Evolutionary conservation across 2,329 filamentous ascomycete species (phyloP), one percentile per base, ranked within the genome.

Genomic region (Davidsoniella virescens): DNA sequence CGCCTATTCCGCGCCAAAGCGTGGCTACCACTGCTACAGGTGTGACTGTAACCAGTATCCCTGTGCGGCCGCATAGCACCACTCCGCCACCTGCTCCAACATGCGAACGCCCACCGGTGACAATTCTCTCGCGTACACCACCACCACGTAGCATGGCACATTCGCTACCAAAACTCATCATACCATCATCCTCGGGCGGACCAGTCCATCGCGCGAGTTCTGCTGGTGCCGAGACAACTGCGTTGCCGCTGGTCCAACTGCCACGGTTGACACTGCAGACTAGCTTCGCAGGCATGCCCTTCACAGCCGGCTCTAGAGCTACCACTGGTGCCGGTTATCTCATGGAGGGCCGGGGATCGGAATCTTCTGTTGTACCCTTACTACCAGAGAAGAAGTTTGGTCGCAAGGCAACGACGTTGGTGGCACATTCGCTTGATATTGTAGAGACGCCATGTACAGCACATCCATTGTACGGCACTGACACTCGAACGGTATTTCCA

Each of bases 81-180:
- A 44, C 26, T 10, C 51, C 51, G 3, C 50, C 50, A 10, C 48
- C 44, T 7, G 51, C 51, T 16, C 51, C 51, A 17, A 53, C 51
- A 14, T 50, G 43, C 29, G 51, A 50, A 16, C 48, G 48, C 3
- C 51, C 51, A 6, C 51, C 51, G 9, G 47, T 39, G 8, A 50
- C 47, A 2, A 47, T 53, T 16, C 43, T 53, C 9, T 50, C 51
- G 3, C 40, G 44, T 5, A 50, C 51, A 6, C 50, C 50, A 5
- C 50, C 46, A 4, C 51, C 51, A 7, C 47, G 51, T 5, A 47
- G 23, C 17, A 36, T 53, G 14, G 50, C 51, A 2, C 38, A 45
- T 10, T 49, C 50, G n/a, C 29, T 50, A 14, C 51, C 47, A 1
- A 47, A 47, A 36, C 43, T 53, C 4, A 25, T 46, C 8, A 53